Evolutionary conservation across 2,329 filamentous ascomycete genomes (phyloP), one percentile per base, ranked within the genome.

Genomic region (Venturiaceae sp.): DNA sequence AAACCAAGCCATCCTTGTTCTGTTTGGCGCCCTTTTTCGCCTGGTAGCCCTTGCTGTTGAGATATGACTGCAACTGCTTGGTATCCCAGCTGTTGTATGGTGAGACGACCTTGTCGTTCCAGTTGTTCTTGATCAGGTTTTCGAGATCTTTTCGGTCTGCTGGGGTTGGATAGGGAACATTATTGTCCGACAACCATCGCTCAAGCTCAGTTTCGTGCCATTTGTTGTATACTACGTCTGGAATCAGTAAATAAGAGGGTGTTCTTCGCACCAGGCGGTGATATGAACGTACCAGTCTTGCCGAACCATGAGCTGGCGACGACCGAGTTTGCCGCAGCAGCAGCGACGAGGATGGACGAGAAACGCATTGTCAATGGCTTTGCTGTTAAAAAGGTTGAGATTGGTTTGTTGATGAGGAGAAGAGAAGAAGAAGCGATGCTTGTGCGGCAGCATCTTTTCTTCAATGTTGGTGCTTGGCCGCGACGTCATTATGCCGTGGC

Each of bases 121-220:
- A 99, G 77, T 95, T 92, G 68, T 85, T 81, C 75, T 90, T 86
- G 63, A 97, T 87, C n/a, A 95, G 77, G 62, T 85, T 85, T 75
- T 96, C 88, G n/a, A 99, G 85, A 64, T 96, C 90, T 75, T 94
- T 95, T 68, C 94, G 90, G 74, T 96, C 91, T 53, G 92, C 85
- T 11, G 92, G 84, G 11, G 84, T 86, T n/a, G 94, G 91, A 72
- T 96, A 91, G 9, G 92, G 90, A 60, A 99, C 80, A 71, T 92
- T 84, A 75, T 97, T 83, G 71, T 99, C 94, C 32, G 88, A 88
- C 54, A 99, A 84, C 94, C 94, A 99, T 68, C 92, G 84, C 77
- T 99, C 92, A 32, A 99, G 84, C 80, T 99, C 94, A 23, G 90
- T 95, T 79, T 97, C 87, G 68, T 97, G 92, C 94, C 94, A 99